A percentile compares a stretch with the other conserved stretches of the same genome.
Evolutionary conservation across 2,329 filamentous ascomycete species (phyloP).

Genomic region (Didymella keratinophila): DNA sequence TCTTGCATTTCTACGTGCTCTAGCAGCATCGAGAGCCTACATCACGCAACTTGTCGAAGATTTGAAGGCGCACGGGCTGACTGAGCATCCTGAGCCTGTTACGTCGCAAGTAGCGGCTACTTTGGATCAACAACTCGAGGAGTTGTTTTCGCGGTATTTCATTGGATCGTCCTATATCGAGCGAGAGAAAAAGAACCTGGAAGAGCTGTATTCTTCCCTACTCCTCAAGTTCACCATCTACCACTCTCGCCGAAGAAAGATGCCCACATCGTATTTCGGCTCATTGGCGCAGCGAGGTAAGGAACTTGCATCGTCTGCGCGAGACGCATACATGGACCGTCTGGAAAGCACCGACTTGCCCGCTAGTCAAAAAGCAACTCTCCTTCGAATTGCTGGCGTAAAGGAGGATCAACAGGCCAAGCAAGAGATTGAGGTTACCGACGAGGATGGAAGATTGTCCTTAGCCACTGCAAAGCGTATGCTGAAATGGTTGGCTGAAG

Average conservation of each 20-base stretch:
- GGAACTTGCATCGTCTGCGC: conserved; percentile 84
- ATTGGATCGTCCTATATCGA: conserved; percentile 71
- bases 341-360: conserved; percentile 90
- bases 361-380: conserved; percentile 85
- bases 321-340: conserved; percentile 88
- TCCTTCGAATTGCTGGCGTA: conserved; percentile 86
- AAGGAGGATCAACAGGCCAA: conserved; percentile 76
- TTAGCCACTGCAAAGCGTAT: conserved; percentile 94
- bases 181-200: conserved; percentile 71
- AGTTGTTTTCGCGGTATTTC: conserved; percentile 72
- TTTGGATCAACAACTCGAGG: conserved; percentile 72
- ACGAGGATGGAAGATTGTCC: conserved; percentile 85
- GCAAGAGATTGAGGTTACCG: conserved; percentile 87
- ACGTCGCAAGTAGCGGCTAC: conserved; percentile 81
- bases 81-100: conserved; percentile 91
- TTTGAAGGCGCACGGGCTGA: conserved; percentile 90
- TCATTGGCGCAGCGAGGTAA: conserved; percentile 89
- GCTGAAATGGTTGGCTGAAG: conserved; percentile 96
- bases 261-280: conserved; percentile 89
- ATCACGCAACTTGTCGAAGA: conserved; percentile 90
- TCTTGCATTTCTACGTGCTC: conserved; percentile 85
- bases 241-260: conserved; percentile 86
- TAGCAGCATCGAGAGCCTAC: conserved; percentile 90
- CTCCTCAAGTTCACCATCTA: conserved; percentile 98
- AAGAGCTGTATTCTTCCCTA: conserved; percentile 87